Evolutionary conservation across 192 early-diverging fungal genomes (phyloP).

Genomic region (Linnemannia hyalina): DNA sequence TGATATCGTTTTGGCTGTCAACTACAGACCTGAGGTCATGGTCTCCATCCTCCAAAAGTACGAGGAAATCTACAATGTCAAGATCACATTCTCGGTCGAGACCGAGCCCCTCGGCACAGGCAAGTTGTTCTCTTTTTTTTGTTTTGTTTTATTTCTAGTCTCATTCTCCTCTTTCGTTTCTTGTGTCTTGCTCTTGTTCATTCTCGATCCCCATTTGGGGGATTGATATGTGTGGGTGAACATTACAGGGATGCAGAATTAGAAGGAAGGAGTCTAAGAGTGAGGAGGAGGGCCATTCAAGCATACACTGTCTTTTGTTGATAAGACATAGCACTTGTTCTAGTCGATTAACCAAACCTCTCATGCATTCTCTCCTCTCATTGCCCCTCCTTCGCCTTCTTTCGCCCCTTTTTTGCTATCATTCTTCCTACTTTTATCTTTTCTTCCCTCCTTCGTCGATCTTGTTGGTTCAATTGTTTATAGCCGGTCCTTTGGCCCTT

Average conservation of each 20-base stretch:
- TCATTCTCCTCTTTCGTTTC: background rate
- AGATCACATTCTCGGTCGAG: slow-evolving; percentile 97
- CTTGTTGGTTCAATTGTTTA: background rate
- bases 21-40: slow-evolving; percentile 99
- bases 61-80: slow-evolving; percentile 92
- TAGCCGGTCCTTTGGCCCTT: slow-evolving; percentile 93
- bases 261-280: background rate
- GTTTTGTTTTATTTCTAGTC: no score
- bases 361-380: background rate
- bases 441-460: background rate
- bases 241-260: background rate
- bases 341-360: background rate
- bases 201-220: background rate
- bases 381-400: background rate
- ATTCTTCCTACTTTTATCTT: background rate
- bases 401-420: background rate
- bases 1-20: slow-evolving; percentile 98
- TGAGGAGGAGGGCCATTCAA: background rate
- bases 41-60: slow-evolving; percentile 93
- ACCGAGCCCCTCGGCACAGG: slow-evolving; percentile 95
- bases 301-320: background rate
- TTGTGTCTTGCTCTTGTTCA: background rate
- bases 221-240: background rate
- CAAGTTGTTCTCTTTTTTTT: slow-evolving; percentile 11
- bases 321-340: background rate